Base-by-base conservation (phyloP, 345 rosid genomes). In the Salix caprea region DNA sequence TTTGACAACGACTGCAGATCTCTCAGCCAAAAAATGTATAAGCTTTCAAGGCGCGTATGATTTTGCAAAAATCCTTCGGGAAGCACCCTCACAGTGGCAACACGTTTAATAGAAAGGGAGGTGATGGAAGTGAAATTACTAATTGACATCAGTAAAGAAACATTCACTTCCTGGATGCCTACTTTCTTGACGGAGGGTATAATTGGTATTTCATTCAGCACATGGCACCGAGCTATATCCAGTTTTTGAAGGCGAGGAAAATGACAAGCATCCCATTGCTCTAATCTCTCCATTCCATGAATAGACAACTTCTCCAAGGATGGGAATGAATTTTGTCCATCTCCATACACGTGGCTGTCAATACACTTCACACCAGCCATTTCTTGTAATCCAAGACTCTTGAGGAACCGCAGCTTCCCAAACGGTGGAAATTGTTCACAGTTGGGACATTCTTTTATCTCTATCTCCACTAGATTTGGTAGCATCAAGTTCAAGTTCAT, bases 341-440 rank as follows among this genome's bases (percentile, higher is more conserved):
- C 30, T 28, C 30, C 30, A 28, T 28, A 28, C 30, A 28, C 30
- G 30, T 28, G 30, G 30, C 30, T 1, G 30, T 28, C 30, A 28
- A 28, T 28, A 28, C 30, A 28, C 30, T 28, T 28, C 30, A 28
- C 30, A 28, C 30, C 30, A 28, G 1, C 30, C 30, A 28, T 28
- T 28, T 1, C 30, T 1, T 1, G 1, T 28, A 28, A 28, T 28
- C 5, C 2, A 15, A 65, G 71, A 34, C 15, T 15, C 46, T 50
- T 37, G 37, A 77, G 80, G 26, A 16, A 65, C 44, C 24, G 50
- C 1, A 77, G 56, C 21, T 65, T 37, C 15, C 76, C 76, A 9
- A 77, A 64, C 0, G 75, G 40, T 65, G 80, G 76, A 52, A 77
- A 48, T 8, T 71, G 71, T 39, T 72, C 56, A 19, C 60, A 71